Evolutionary conservation across 2,329 filamentous ascomycete genomes (phyloP), one percentile per base, ranked within the genome.

Genomic region (Colletotrichum liriopes): DNA sequence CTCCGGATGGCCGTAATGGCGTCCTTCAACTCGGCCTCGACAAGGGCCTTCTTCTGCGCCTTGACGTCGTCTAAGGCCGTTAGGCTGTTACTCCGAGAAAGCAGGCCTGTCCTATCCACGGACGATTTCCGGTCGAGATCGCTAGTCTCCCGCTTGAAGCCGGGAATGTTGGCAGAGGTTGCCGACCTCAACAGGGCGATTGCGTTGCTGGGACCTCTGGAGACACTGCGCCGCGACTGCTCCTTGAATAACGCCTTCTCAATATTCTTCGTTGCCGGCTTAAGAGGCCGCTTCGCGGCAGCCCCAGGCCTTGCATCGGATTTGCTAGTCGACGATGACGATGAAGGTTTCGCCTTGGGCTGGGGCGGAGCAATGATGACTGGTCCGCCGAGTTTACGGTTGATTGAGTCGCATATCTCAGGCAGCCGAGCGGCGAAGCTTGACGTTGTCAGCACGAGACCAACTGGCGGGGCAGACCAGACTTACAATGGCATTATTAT

Each of bases 381-480:
- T 1, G 93, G 93, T 0, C 93, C 93, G 20, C 94, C 93, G 5
- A 96, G 86, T 79, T 95, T 95, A 74, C 90, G 91, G 80, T 92
- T 94, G 71, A 95, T 90, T 5, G 87, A 85, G 58, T 91, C 88
- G 77, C 93, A 94, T 18, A 92, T 84, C 45, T 93, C 89, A 1
- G 93, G 93, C n/a, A 95, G 84, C 43, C 93, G 91, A 18, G 93
- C 90, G 43, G 92, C 91, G 79, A 94, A 96, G 82, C 91, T 93
- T 73, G 43, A 37, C 2, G 12, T 45, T 60, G 71, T 89, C 75
- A 89, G 84, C 56, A 55, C 39, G 35, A 3, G 26, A 72, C 18
- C n/a, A 14, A 18, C 14, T 5, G 9, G 23, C 23, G 23, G 16
- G 32, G 59, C 5, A 29, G 12, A 11, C 7, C 43, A 39, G 9